Evolutionary conservation across 495 filamentous ascomycete species (phyloP), one percentile per base, ranked within the genome.

Genomic region (Xylaria telfairii): DNA sequence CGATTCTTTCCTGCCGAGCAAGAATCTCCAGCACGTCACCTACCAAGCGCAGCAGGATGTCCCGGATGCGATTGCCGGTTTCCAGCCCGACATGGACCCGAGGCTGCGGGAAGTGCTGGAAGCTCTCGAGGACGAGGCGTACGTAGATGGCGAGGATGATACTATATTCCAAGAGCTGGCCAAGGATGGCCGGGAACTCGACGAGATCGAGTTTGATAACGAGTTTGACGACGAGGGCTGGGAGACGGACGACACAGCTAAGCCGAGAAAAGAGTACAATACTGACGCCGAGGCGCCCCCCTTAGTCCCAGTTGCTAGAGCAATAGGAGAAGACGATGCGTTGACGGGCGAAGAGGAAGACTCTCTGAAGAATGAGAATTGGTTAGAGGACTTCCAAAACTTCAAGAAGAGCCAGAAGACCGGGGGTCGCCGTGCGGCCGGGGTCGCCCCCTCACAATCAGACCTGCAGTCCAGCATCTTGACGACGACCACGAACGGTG

Each of bases 71-170:
- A 89, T 99, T 74, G 90, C 90, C 1, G 96, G 96, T 0, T 98
- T 99, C 77, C 91, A 98, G 80, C 96, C 96, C 3, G 94, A 98
- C 77, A 99, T 99, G 96, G 96, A 99, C 80, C 95, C 94, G 5
- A 86, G 96, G 26, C 79, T 99, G 71, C 87, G 96, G 26, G 96
- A 99, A 81, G 94, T 93, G 3, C 80, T 99, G 67, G 95, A 98
- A 79, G 96, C 96, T 2, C 83, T 99, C 39, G 96, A 99, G 73
- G 96, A 99, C 72, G 96, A 98, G 44, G 95, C 91, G 8, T 99
- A 93, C 80, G 95, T 99, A 0, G 96, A 98, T 69, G 93, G 96
- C 21, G 92, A 88, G 34, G 92, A 94, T 12, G 92, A 93, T 15
- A 91, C 93, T 49, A 77, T 97, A 30, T 98, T 98, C 76, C 89